Percentiles rank a stretch among this genome's conserved stretches.
Evolutionary conservation across 2,329 filamentous ascomycete species (phyloP).

Genomic region (Colletotrichum cordylinicola): DNA sequence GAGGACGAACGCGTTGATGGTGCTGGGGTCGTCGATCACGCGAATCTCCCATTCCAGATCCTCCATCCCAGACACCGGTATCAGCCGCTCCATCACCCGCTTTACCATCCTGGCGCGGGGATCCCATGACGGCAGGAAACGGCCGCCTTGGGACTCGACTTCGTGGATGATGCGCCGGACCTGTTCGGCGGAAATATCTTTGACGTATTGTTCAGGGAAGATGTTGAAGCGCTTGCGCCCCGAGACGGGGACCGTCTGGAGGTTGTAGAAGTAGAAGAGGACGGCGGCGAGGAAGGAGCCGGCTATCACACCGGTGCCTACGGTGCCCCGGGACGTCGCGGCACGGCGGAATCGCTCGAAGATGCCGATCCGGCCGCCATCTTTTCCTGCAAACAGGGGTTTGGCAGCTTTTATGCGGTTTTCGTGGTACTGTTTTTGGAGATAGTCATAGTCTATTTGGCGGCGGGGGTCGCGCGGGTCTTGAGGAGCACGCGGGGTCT

Average conservation of each 20-base stretch:
- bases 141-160: conserved; percentile 54
- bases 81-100: conserved; percentile 68
- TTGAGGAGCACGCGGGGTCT: conserved; percentile 7
- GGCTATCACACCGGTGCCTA: conserved; percentile 40
- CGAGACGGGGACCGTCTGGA: conserved; percentile 76
- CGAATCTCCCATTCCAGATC: conserved; percentile 72
- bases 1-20: conserved; percentile 78
- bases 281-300: conserved; percentile 49
- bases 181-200: conserved; percentile 55
- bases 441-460: neutral
- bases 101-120: conserved; percentile 61
- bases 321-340: conserved; percentile 35
- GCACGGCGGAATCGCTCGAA: conserved; percentile 22
- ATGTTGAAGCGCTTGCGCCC: conserved; percentile 78
- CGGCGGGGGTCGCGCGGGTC: neutral
- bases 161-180: conserved; percentile 63
- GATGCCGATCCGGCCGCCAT: conserved; percentile 27
- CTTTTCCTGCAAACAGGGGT: conserved; percentile 36
- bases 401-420: conserved; percentile 32
- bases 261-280: conserved; percentile 70
- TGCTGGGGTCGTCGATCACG: conserved; percentile 71
- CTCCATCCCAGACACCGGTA: conserved; percentile 69
- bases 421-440: conserved; percentile 3
- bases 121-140: conserved; percentile 66
- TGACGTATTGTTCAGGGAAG: conserved; percentile 61